A percentile compares a stretch with the other conserved stretches of the same genome.
These are phyloP conservation scores for Betula pendula DNA, from an alignment of 306 rosid species.

Conservation along the genomic window DNA sequence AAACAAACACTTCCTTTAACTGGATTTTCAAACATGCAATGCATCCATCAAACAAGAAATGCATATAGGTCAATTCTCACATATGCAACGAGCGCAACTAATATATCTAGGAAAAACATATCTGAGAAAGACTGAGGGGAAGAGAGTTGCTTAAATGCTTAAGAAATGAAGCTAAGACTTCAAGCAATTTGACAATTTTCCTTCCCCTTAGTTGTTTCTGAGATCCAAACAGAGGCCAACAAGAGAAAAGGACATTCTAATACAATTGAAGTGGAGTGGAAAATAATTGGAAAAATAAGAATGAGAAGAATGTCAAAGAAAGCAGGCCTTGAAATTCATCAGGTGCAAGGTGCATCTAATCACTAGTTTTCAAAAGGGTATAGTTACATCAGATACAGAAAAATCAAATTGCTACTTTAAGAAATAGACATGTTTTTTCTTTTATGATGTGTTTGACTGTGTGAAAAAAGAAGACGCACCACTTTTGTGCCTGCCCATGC, in stretches of 20 bases:
- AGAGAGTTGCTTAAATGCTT: not conserved
- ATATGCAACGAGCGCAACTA: not conserved
- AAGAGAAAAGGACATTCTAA: not conserved
- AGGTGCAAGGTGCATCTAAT: not conserved
- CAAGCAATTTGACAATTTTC: not conserved
- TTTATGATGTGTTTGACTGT: not conserved
- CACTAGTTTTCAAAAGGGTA: not conserved
- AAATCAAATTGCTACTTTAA: not conserved
- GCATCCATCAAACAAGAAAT: not conserved
- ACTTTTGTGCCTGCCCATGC: slow-evolving; percentile 98
- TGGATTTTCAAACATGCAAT: not conserved
- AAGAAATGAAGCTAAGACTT: not conserved
- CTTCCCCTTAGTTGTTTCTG: not conserved
- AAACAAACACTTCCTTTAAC: not conserved
- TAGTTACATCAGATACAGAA: not conserved
- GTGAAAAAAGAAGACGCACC: slow-evolving; percentile 46
- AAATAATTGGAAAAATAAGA: not conserved
- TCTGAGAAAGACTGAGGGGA: not conserved
- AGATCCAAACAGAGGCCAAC: not conserved
- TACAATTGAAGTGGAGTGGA: not conserved
- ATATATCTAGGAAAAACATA: not conserved
- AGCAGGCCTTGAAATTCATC: not conserved
- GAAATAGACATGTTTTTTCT: not conserved
- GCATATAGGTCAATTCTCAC: not conserved
- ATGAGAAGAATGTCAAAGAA: not conserved